Conservation (phyloP, 1,284 basidiomycete genomes). For the Sporisorium exsertum region DNA sequence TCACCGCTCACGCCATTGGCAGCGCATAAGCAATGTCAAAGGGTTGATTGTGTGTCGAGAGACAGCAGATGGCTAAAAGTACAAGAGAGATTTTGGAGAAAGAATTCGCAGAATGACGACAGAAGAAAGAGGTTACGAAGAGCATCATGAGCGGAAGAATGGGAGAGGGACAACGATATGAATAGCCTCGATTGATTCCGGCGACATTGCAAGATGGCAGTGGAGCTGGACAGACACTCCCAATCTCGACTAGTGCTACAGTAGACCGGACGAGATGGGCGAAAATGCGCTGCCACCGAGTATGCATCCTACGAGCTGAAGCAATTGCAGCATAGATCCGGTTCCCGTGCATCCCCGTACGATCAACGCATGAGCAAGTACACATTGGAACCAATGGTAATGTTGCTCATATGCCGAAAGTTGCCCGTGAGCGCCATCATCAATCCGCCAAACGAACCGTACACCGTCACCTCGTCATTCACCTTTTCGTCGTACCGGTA, state of each 20-base stretch:
- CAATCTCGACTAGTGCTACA: background rate
- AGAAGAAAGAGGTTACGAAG: background rate
- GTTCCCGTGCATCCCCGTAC: background rate
- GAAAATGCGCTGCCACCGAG: background rate
- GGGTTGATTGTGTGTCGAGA: background rate
- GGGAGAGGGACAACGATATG: background rate
- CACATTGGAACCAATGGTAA: slow-evolving; percentile 91
- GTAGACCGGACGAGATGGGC: background rate
- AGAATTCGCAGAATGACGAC: slow-evolving; percentile 5
- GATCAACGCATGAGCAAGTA: slow-evolving; percentile 82
- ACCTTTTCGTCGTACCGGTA: slow-evolving; percentile 95
- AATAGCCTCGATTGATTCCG: background rate
- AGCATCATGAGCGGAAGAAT: background rate
- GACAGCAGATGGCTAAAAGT: slow-evolving; percentile 16
- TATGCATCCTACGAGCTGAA: background rate
- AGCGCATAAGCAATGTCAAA: background rate
- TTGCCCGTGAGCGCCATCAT: slow-evolving; percentile 93
- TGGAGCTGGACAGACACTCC: background rate
- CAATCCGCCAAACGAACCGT: slow-evolving; percentile 95
- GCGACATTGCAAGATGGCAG: background rate
- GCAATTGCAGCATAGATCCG: background rate
- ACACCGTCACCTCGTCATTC: slow-evolving; percentile 87
- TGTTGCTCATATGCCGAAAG: slow-evolving; percentile 89
- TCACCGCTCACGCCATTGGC: too few species aligned
- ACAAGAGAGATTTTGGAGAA: slow-evolving; percentile 3